Evolutionary conservation across 371 early-diverging fungal species (phyloP).

Genomic region (Entomophthora muscae): DNA sequence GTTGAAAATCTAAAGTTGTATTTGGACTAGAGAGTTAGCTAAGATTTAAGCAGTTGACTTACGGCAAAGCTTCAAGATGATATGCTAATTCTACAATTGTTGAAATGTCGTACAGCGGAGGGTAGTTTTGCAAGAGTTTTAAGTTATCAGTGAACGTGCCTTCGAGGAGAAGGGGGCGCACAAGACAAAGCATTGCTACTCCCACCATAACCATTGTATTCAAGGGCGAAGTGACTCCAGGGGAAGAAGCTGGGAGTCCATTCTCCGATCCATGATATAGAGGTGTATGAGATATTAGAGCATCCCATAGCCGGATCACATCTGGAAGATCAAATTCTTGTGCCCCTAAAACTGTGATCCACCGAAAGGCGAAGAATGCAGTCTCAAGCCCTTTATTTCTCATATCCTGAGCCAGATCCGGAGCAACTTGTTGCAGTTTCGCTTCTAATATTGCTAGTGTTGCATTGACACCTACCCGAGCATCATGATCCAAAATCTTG

Average conservation of each 20-base stretch:
- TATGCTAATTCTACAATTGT: neutral
- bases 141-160: slow-evolving; percentile 47
- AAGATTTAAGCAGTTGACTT: neutral
- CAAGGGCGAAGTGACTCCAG: slow-evolving; percentile 14
- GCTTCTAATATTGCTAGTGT: slow-evolving; percentile 37
- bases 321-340: slow-evolving; percentile 74
- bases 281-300: slow-evolving; percentile 22
- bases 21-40: neutral
- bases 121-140: slow-evolving; percentile 28
- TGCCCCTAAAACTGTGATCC: slow-evolving; percentile 65
- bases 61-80: slow-evolving; percentile 4
- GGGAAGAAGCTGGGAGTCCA: slow-evolving; percentile 40
- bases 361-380: slow-evolving; percentile 66
- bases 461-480: slow-evolving; percentile 36
- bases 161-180: slow-evolving; percentile 30
- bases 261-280: slow-evolving; percentile 53
- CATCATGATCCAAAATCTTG: slow-evolving; percentile 37
- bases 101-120: neutral
- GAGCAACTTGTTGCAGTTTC: slow-evolving; percentile 33
- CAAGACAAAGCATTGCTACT: slow-evolving; percentile 22
- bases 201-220: slow-evolving; percentile 59
- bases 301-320: slow-evolving; percentile 72
- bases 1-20: neutral
- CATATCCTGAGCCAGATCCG: slow-evolving; percentile 38
- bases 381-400: slow-evolving; percentile 44